Base-by-base conservation (phyloP, 805 yeast genomes). In the Clavispora phyllophila region DNA sequence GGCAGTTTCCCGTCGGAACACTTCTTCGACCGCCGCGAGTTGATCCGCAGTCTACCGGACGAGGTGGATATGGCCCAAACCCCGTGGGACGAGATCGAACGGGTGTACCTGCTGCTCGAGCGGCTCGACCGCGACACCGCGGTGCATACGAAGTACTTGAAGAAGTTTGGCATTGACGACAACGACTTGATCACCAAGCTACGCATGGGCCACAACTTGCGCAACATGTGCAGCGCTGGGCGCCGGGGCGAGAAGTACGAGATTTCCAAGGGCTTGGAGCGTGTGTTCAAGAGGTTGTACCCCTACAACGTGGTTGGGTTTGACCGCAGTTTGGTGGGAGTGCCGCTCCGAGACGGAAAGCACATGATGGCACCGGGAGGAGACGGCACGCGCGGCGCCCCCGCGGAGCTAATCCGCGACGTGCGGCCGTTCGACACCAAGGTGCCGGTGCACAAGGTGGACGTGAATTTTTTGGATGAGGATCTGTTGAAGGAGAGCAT, bases 271-370 rank as follows among this genome's bases (percentile, higher is more conserved):
- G 51, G 59, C 17, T 55, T 62, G 15, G 65, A 62, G 25, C 61
- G 62, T 19, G 62, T 62, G 39, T 48, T 65, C 15, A 57, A 56
- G 28, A 55, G 59, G 33, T 57, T 59, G 14, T 51, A 55, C 27
- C 66, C 66, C 9, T 68, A 68, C 47, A 67, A 69, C 49, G 72
- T 68, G 8, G 53, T 66, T 3, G 75, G 75, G 5, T 67, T 67
- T 49, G 75, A 70, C 50, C 54, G 64, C 38, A 56, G 65, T 20
- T 48, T 68, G 24, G 54, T 63, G 22, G 75, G 75, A 2, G 53
- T 66, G 23, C 75, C 75, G 1, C 45, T 69, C 24, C 48, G 61
- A 17, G 42, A 46, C 8, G 61, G 61, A 8, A 56, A 57, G 34
- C 57, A 57, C 26, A 15, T 7, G 12, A 10, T 29, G 20, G 20